These are phyloP conservation scores for Agaricus blazei DNA, from an alignment of 768 basidiomycete genomes.

Conservation along the genomic window DNA sequence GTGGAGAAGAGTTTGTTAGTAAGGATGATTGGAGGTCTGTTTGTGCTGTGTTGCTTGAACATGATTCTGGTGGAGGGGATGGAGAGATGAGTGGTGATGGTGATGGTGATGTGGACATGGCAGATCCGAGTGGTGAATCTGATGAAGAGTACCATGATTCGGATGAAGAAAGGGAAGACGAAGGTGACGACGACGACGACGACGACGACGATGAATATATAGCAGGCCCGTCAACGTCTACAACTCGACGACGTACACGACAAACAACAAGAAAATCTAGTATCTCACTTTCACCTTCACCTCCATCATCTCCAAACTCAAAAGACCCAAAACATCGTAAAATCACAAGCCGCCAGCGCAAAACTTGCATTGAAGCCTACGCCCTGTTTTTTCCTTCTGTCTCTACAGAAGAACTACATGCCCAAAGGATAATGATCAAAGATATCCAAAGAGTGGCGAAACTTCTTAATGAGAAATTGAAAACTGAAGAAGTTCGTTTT, in stretches of 20 bases:
- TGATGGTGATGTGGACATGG: slow-evolving; percentile 11
- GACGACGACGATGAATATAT: slow-evolving; percentile 21
- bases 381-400: slow-evolving; percentile 68
- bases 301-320: background rate
- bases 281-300: slow-evolving; percentile 6
- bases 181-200: slow-evolving; percentile 17
- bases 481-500: slow-evolving; percentile 58
- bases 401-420: slow-evolving; percentile 36
- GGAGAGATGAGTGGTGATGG: slow-evolving; percentile 15
- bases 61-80: slow-evolving; percentile 20
- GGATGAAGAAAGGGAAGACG: slow-evolving; percentile 23
- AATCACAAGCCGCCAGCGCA: slow-evolving; percentile 48
- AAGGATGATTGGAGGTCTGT: slow-evolving; percentile 77
- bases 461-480: slow-evolving; percentile 68
- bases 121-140: slow-evolving; percentile 7
- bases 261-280: background rate
- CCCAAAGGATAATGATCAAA: slow-evolving; percentile 56
- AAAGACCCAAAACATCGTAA: slow-evolving; percentile 12
- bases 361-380: slow-evolving; percentile 55
- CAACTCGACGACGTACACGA: slow-evolving; percentile 16
- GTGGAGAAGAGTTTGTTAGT: slow-evolving; percentile 37
- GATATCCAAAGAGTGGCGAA: slow-evolving; percentile 58
- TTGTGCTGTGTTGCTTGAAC: slow-evolving; percentile 68
- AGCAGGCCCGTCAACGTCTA: slow-evolving; percentile 18
- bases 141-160: slow-evolving; percentile 20